Base-by-base conservation (phyloP, 73 alveolate species). In the Loxodes magnus region DNA sequence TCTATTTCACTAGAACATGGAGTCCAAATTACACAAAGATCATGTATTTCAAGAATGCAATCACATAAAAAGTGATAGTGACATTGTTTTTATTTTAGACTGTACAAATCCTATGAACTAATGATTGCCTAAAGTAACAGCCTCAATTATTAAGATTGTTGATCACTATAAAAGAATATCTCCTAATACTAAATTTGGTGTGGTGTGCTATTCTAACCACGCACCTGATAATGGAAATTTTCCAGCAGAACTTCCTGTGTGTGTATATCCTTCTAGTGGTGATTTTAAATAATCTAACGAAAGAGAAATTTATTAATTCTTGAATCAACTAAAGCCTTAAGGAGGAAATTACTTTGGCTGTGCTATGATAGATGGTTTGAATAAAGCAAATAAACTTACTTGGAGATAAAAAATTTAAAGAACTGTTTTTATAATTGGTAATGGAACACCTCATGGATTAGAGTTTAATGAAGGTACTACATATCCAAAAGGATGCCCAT, bases 401-500 rank as follows among this genome's bases (percentile, higher is more conserved):
- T 38, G 5, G n/a, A 38, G 52, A 38, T 14, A 6, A 12, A 12
- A 5, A 38, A 14, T 10, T 38, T 7, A 28, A 38, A 38, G 37
- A 5, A 5, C 19, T 38, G n/a, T 6, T 38, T 14, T 38, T 38
- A 6, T 38, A 7, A 28, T 38, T 5, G 52, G 31, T 38, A 28
- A 38, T 38, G 52, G 19, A 7, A 14, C 31, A 7, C 52, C 52
- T 38, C 52, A 38, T 38, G 52, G 52, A 7, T 14, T 6, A 14
- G 52, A 38, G 19, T 38, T 38, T 12, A 28, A 10, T 6, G 21
- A 38, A 6, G 52, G 52, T 14, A 38, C 52, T 38, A 38, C 52
- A 14, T 28, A 38, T 14, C 52, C 52, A 7, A 38, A 38, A 6
- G 52, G 52, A 38, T 38, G 52, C 52, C 52, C 52, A 14, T 38